Base-by-base conservation (phyloP, 768 basidiomycete species). In the Russula griseocarnosa region DNA sequence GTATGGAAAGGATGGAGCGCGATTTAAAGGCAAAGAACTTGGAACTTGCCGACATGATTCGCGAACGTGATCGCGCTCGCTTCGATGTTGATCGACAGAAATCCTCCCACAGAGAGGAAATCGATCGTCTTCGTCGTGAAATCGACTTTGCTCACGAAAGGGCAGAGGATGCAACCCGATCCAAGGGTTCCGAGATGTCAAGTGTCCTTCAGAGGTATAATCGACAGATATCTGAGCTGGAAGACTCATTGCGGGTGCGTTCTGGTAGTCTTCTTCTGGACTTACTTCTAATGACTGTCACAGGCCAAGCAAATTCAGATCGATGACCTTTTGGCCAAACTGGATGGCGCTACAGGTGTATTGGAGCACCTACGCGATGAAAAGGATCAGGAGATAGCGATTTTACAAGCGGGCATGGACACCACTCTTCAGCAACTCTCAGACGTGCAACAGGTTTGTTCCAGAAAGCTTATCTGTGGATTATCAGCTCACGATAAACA, bases 11-110 rank as follows among this genome's bases (percentile, higher is more conserved):
- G 62, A 98, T 98, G 94, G 97, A 99, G 73, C 82, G 94, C 38
- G 97, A 99, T 73, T 79, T 98, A 70, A 99, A 98, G 77, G 82
- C 92, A n/a, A 99, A 99, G 83, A 99, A 98, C 72, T 76, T 99
- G 60, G 97, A 98, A 74, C 79, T 99, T 22, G 97, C 97, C 26
- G 97, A 98, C 73, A 99, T 99, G 97, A 89, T 99, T 69, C 84
- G 96, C 52, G 97, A 99, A 75, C 86, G 97, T 38, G 97, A 99
- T 73, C 83, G 95, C 61, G 94, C 96, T 40, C 81, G 97, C 50
- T 98, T 97, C 71, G 97, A 99, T 68, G 79, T 98, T 26, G 97
- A 99, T 72, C 82, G 97, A 24, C 83, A 92, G 73, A 98, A 96
- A 77, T 85, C 92, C 6, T 88, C 86, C 55, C 94, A 98, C 74